Evolutionary conservation across 2,329 filamentous ascomycete genomes (phyloP).

Genomic region (Alternaria sp.): DNA sequence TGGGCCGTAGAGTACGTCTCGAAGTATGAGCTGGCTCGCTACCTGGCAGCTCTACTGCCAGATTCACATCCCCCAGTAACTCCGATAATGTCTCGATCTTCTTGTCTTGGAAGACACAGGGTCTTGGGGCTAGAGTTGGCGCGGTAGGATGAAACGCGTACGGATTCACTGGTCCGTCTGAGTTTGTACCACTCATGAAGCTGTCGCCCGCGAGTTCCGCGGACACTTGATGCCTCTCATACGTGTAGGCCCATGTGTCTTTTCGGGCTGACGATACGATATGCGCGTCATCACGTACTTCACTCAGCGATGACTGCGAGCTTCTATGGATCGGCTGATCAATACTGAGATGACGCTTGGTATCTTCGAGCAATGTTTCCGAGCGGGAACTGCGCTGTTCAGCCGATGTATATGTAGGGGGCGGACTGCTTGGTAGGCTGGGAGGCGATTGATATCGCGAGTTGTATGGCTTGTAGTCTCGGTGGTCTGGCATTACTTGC

Average conservation of each 20-base stretch:
- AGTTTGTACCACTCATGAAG: slow-evolving; percentile 25
- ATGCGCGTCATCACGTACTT: not conserved
- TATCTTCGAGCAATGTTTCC: not conserved
- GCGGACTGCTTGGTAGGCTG: not conserved
- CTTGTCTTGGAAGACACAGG: not conserved
- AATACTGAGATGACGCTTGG: not conserved
- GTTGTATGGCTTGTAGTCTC: not conserved
- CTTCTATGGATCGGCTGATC: not conserved
- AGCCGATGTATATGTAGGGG: slow-evolving; percentile 9
- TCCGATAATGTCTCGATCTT: slow-evolving; percentile 5
- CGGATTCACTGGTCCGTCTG: slow-evolving; percentile 25
- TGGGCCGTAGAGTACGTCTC: not conserved
- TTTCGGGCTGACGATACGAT: too few species aligned
- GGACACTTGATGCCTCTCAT: not conserved
- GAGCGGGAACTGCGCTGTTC: not conserved
- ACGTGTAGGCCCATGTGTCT: not conserved
- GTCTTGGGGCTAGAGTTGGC: not conserved
- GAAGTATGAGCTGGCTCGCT: slow-evolving; percentile 9
- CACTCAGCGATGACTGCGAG: not conserved
- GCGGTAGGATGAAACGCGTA: slow-evolving; percentile 11
- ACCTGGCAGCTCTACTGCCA: slow-evolving; percentile 12
- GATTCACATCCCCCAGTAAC: slow-evolving; percentile 13
- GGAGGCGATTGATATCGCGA: not conserved
- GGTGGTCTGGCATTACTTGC: not conserved
- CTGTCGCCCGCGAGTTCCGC: slow-evolving; percentile 19